Base-by-base conservation (phyloP, 768 basidiomycete species). In the Lactarius quietus region DNA sequence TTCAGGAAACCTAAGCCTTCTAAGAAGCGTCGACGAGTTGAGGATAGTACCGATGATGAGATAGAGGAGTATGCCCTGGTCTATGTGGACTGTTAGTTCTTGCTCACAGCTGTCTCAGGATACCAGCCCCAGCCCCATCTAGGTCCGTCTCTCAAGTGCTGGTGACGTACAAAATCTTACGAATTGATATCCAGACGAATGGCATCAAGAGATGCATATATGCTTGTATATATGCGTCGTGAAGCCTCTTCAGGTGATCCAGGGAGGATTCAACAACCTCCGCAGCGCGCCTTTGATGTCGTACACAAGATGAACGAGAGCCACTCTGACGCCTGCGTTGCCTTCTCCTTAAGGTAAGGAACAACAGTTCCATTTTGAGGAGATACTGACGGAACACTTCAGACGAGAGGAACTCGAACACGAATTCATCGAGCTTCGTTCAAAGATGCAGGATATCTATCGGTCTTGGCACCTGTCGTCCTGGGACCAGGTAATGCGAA, bases 171-270 rank as follows among this genome's bases (percentile, higher is more conserved):
- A 38, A 28, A 48, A 51, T 43, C 23, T 61, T 52, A 59, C 23
- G 9, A 17, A 12, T 57, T 35, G 41, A 3, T 59, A 33, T 43
- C 41, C 35, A 67, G 70, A 63, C 78, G 80, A 43, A 81, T 90
- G 68, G 80, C 84, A 3, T 94, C 93, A 2, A 90, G 84, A 76
- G 93, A 97, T 70, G 93, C 93, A 7, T 97, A 98, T 76, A 96
- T 98, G 94, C 82, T 98, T 36, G 87, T 98, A 61, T 98, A 98
- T 75, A 83, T 84, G 41, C 84, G 85, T 14, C 65, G 54, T 14
- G 62, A 51, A 9, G 53, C 58, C 20, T 6, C 12, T 41, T 62
- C 56, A 3, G 61, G 52, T 29, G 55, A 31, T 1, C 51, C 29
- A 43, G 48, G 33, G 9, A 41, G 68, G 26, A 61, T 74, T 41